Conservation (phyloP, 2,329 filamentous ascomycete species). For the Ascochyta lentis region DNA sequence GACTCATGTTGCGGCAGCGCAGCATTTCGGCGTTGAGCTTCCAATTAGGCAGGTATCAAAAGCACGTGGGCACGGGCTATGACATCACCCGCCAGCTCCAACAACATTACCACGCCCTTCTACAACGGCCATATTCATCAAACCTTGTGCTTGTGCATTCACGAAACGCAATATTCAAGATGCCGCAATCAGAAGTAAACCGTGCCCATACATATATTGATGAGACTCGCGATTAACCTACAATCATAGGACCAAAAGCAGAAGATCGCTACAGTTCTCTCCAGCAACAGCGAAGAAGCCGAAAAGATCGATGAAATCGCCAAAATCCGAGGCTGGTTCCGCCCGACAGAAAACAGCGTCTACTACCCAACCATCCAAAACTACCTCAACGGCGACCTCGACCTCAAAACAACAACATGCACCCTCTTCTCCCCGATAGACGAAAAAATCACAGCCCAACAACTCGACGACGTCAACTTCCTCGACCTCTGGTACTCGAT, state of each 20-base stretch:
- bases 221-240: constrained; percentile 2
- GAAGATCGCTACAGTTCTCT: constrained; percentile 26
- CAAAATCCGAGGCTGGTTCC: constrained; percentile 39
- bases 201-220: too few species aligned
- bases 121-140: background rate
- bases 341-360: constrained; percentile 30
- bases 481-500: constrained; percentile 41
- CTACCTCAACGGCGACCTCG: constrained; percentile 26
- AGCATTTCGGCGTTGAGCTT: constrained; percentile 9
- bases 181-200: constrained; percentile 8
- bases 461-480: constrained; percentile 29
- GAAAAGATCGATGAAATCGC: constrained; percentile 41
- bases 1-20: constrained; percentile 5
- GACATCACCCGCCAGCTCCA: constrained; percentile 10
- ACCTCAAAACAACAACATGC: constrained; percentile 22
- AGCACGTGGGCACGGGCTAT: constrained; percentile 13
- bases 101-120: constrained; percentile 1
- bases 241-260: constrained; percentile 25
- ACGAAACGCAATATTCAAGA: background rate
- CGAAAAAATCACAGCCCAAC: constrained; percentile 25
- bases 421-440: constrained; percentile 37
- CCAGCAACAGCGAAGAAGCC: constrained; percentile 21
- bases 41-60: constrained; percentile 20
- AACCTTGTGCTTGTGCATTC: background rate
- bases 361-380: constrained; percentile 34